Evolutionary conservation across 75 land plant genomes (phyloP).

Genomic region (Isoetes taiwanensis): DNA sequence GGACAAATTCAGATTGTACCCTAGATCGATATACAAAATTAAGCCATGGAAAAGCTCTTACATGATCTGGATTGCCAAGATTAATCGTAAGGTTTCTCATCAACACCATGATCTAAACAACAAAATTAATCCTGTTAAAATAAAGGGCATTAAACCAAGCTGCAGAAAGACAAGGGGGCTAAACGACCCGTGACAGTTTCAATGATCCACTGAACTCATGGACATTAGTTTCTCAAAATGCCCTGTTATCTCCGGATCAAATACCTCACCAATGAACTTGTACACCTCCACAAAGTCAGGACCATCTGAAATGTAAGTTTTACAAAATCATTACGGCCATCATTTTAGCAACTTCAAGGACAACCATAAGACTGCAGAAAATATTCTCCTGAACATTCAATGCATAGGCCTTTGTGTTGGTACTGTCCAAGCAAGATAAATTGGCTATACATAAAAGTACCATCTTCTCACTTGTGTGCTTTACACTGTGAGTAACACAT

Average conservation of each 20-base stretch:
- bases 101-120: too few species aligned
- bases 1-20: too few species aligned
- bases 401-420: background rate
- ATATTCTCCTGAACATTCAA: background rate
- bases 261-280: conserved; percentile 50
- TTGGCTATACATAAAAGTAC: background rate
- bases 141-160: too few species aligned
- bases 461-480: background rate
- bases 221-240: conserved; percentile 53
- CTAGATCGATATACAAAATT: too few species aligned
- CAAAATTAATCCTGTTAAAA: too few species aligned
- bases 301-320: conserved; percentile 19
- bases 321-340: background rate
- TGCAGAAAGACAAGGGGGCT: too few species aligned
- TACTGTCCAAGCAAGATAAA: background rate
- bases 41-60: too few species aligned
- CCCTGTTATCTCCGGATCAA: conserved; percentile 43
- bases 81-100: too few species aligned
- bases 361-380: background rate
- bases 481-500: background rate
- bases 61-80: too few species aligned
- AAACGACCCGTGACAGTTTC: too few species aligned
- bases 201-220: too few species aligned
- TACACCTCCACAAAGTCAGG: conserved; percentile 63
- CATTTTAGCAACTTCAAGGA: background rate